Conservation (phyloP, 352 stramenopile genomes). For the Globisporangium canariense region DNA sequence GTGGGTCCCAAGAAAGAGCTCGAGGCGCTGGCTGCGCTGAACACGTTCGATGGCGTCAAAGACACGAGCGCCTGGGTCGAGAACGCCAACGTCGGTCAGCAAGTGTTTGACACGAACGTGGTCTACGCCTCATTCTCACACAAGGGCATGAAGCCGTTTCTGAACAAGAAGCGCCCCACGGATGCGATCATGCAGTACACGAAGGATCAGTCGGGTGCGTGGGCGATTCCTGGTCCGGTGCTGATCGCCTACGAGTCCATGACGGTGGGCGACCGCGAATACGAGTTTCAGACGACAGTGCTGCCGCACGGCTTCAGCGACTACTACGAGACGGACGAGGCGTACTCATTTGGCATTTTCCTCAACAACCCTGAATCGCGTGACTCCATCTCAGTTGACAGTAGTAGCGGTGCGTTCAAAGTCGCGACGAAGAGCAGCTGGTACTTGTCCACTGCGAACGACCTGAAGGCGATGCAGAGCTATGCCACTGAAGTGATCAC, state of each 20-base stretch:
- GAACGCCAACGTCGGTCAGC: slow-evolving; percentile 19
- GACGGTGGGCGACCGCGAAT: slow-evolving; percentile 19
- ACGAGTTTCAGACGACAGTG: slow-evolving; percentile 28
- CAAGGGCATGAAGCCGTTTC: slow-evolving; percentile 20
- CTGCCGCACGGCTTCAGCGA: slow-evolving; percentile 28
- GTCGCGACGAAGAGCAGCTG: slow-evolving; percentile 10
- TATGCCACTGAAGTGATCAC: slow-evolving; percentile 35
- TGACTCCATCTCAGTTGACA: slow-evolving; percentile 18
- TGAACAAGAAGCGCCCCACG: slow-evolving; percentile 13
- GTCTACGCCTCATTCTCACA: slow-evolving; percentile 23
- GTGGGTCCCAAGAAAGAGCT: slow-evolving; percentile 65
- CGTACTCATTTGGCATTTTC: slow-evolving; percentile 24
- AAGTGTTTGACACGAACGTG: slow-evolving; percentile 20
- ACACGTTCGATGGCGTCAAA: slow-evolving; percentile 12
- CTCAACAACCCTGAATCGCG: slow-evolving; percentile 26
- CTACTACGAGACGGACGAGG: slow-evolving; percentile 15
- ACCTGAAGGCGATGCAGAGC: slow-evolving; percentile 53
- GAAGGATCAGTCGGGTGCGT: slow-evolving; percentile 21
- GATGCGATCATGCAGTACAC: slow-evolving; percentile 23
- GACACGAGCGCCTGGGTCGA: slow-evolving; percentile 21
- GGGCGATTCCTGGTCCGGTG: slow-evolving; percentile 24
- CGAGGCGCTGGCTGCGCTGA: slow-evolving; percentile 23
- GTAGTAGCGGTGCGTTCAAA: slow-evolving; percentile 1
- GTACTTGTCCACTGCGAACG: slow-evolving; percentile 43
- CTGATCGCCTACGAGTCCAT: slow-evolving; percentile 29